Percentiles rank a stretch among this genome's conserved stretches.
These are phyloP conservation scores for Syncephalis plumigaleata DNA, from an alignment of 371 early-diverging fungal species.

Conservation along the genomic window DNA sequence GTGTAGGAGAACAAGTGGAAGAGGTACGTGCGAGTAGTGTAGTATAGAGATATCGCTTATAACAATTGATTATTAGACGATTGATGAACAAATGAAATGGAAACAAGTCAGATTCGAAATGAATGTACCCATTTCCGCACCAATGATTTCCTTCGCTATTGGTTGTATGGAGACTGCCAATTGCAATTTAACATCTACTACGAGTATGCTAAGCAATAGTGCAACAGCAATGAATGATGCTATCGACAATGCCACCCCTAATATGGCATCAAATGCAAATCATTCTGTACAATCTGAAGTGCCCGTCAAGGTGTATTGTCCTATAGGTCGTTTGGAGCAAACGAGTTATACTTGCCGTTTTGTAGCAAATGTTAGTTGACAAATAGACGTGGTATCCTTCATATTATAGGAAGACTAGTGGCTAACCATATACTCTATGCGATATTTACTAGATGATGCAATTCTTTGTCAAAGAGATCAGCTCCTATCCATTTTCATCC, in stretches of 20 bases:
- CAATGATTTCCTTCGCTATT: conserved; percentile 50
- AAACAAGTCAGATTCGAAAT: conserved; percentile 42
- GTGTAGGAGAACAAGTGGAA: conserved; percentile 57
- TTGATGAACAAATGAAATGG: conserved; percentile 11
- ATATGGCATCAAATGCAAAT: too few species aligned
- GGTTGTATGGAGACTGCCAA: conserved; percentile 48
- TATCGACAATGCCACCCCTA: too few species aligned
- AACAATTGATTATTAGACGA: conserved; percentile 4
- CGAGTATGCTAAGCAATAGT: too few species aligned
- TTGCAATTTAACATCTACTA: conserved; percentile 14
- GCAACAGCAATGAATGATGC: too few species aligned
- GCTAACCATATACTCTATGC: too few species aligned
- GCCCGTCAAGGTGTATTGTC: conserved; percentile 26
- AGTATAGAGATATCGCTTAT: neutral
- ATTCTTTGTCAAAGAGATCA: conserved; percentile 70
- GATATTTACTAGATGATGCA: conserved; percentile 38
- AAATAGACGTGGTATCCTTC: neutral
- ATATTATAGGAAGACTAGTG: too few species aligned
- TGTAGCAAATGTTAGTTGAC: conserved; percentile 34
- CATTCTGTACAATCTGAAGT: conserved; percentile 5
- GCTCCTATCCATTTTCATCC: conserved; percentile 71
- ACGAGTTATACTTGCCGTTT: conserved; percentile 41
- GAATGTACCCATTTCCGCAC: conserved; percentile 42
- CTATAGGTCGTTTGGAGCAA: conserved; percentile 33
- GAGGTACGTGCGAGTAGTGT: conserved; percentile 18